These are phyloP conservation scores for Carex parvula DNA, from an alignment of 176 grass and related monocot species.

Conservation along the genomic window DNA sequence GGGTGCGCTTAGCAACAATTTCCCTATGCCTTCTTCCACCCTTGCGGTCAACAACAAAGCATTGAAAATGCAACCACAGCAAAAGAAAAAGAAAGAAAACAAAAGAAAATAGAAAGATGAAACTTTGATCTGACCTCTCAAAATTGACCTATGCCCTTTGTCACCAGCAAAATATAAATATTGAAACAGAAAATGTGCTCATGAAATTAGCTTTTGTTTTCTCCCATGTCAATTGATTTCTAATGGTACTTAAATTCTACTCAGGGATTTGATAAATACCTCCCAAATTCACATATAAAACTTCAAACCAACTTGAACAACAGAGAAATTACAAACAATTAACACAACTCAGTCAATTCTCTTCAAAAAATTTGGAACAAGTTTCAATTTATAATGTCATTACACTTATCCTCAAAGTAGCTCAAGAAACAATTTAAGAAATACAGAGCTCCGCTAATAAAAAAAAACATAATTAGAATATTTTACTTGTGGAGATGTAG, in stretches of 20 bases:
- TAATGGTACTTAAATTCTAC: neutral
- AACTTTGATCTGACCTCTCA: neutral
- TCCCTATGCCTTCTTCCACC: no score
- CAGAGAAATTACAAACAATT: neutral
- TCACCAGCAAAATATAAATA: neutral
- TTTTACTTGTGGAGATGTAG: slow-evolving; percentile 23
- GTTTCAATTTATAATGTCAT: slow-evolving; percentile 2
- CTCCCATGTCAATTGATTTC: neutral
- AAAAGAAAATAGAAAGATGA: neutral
- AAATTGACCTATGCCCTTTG: neutral
- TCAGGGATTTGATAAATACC: neutral
- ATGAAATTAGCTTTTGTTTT: neutral
- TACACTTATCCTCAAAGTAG: neutral
- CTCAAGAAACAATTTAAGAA: neutral
- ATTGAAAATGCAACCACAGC: neutral
- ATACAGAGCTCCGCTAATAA: neutral
- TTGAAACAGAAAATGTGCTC: neutral
- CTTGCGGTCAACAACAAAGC: no score
- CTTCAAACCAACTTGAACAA: neutral
- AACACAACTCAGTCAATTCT: neutral
- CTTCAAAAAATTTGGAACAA: neutral
- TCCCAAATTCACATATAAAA: neutral
- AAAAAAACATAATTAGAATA: neutral
- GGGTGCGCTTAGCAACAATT: no score
- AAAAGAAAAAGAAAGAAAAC: neutral